Evolutionary conservation across 495 filamentous ascomycete species (phyloP), one percentile per base, ranked within the genome.

Genomic region (Immersiella caudata): DNA sequence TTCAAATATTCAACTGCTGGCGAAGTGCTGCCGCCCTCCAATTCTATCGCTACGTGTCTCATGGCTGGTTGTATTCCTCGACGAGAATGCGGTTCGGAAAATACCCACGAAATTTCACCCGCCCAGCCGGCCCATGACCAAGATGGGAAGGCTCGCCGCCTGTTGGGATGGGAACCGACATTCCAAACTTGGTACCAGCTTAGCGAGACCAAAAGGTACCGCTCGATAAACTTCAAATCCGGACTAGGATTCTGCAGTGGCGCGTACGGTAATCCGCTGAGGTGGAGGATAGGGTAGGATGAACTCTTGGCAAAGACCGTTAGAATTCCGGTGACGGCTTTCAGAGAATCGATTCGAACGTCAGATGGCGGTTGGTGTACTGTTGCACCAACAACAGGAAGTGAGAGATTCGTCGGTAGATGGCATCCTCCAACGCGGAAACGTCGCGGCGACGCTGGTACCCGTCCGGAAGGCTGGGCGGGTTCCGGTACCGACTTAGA

Each of bases 81-180:
- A 27, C n/a, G 4, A 7, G 7, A 27, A 9, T 24, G 18, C 4
- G 8, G 6, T 9, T 58, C 55, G 25, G 5, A 58, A 6, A 9
- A 3, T 4, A 25, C 21, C 55, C 55, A 58, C 4, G 12, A 6
- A 5, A 58, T 24, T 16, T 3, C 20, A 6, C 55, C 55, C 7
- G 55, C 55, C 55, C 55, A 58, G 6, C 55, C 55, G 21, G 55
- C 55, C 55, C 55, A 58, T 3, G 55, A 25, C 55, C 55, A 58
- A 16, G 55, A 58, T 25, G 55, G 55, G 55, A 58, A 58, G 2
- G 24, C 20, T 16, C 18, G 7, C 18, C 55, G 24, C 55, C 55
- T 6, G 12, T 36, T 6, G 50, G 50, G 50, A 6, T 5, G 6
- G 6, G 6, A 6, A 4, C n/a, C 6, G 6, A 5, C 6, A 4